These are phyloP conservation scores for Coemansia furcata DNA, from an alignment of 192 early-diverging fungal genomes.

Conservation along the genomic window DNA sequence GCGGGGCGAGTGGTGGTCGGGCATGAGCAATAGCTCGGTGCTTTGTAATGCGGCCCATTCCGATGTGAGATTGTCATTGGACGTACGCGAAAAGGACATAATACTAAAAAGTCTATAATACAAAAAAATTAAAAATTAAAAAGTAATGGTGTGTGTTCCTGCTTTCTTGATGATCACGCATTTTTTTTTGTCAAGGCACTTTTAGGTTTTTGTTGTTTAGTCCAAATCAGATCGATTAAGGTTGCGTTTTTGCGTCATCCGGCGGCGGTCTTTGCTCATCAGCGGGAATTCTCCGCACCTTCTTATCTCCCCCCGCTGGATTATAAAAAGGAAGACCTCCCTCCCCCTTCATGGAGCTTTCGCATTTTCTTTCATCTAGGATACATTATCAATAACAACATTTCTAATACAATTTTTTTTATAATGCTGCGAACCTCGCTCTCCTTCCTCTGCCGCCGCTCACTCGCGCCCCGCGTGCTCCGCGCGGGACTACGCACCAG, in stretches of 20 bases:
- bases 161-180: neutral
- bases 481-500: neutral
- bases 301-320: neutral
- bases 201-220: too few relatives aligned
- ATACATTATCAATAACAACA: neutral
- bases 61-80: neutral
- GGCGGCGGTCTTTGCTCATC: neutral
- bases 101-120: neutral
- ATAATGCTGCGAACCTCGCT: neutral
- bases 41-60: neutral
- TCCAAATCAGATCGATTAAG: too few relatives aligned
- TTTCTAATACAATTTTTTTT: neutral
- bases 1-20: neutral
- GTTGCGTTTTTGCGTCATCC: neutral
- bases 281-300: neutral
- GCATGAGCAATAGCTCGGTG: neutral
- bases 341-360: neutral
- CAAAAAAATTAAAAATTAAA: neutral
- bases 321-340: neutral
- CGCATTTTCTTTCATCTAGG: neutral
- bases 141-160: neutral
- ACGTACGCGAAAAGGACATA: neutral
- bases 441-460: neutral
- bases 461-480: neutral
- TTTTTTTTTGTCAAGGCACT: neutral